Percentiles rank a stretch among this genome's conserved stretches.
Evolutionary conservation across 805 yeast species (phyloP).

Genomic region (Kregervanrija delftensis): DNA sequence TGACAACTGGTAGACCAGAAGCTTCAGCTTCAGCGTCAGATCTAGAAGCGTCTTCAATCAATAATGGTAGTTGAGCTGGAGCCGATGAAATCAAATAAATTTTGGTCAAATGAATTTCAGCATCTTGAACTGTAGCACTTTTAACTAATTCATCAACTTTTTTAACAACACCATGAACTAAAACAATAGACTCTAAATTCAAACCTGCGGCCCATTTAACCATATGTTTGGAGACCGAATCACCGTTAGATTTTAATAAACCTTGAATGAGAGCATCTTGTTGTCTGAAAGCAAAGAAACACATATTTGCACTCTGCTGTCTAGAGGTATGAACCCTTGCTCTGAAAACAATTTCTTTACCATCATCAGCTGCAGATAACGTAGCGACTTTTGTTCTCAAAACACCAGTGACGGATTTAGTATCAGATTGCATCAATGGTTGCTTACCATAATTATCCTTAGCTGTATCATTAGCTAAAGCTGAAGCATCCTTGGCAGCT

Average conservation of each 20-base stretch:
- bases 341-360: constrained; percentile 75
- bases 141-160: constrained; percentile 84
- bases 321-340: constrained; percentile 92
- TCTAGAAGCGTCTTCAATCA: constrained; percentile 95
- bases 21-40: constrained; percentile 92
- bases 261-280: constrained; percentile 80
- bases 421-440: constrained; percentile 72
- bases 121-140: constrained; percentile 86
- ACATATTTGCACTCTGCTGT: constrained; percentile 93
- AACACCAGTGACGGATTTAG: constrained; percentile 49
- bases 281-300: constrained; percentile 88
- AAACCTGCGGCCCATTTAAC: constrained; percentile 91
- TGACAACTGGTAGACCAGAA: constrained; percentile 85
- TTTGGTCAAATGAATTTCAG: constrained; percentile 73
- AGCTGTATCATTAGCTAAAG: constrained; percentile 79
- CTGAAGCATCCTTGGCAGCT: constrained; percentile 64
- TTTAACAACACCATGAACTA: constrained; percentile 78
- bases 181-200: constrained; percentile 83
- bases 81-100: constrained; percentile 77
- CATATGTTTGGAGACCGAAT: constrained; percentile 82
- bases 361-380: constrained; percentile 58
- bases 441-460: constrained; percentile 82
- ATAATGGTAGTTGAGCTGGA: constrained; percentile 86
- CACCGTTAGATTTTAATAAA: constrained; percentile 66
- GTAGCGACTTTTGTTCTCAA: constrained; percentile 52